Base-by-base conservation (phyloP, 805 yeast species). In the Myxozyma neglecta region DNA sequence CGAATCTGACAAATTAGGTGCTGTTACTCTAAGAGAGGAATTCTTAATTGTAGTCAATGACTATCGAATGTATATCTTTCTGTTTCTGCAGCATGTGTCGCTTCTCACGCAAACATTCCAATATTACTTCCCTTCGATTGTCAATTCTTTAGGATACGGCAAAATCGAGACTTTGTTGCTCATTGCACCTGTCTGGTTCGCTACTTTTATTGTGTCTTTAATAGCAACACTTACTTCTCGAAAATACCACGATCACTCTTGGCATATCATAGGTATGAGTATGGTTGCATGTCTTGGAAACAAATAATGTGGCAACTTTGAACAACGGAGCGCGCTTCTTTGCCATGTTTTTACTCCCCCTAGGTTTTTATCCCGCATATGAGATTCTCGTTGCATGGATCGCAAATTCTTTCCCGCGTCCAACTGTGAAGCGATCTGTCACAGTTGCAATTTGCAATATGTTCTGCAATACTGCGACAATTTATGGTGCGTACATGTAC, bases 161-260 rank as follows among this genome's bases (percentile, higher is more conserved):
- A 76, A 78, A 55, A 77, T 82, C 50, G 76, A 78, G 44, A 80
- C 86, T 5, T 75, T 83, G 60, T 80, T 82, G 67, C 75, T 84
- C 60, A 82, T 86, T 10, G 86, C 83, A 29, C 87, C 87, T n/a
- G 86, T 86, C 14, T 84, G 83, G 70, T 72, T 80, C 56, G 68
- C 82, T 57, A 84, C 86, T 0, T 85, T 82, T 10, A 71, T 80
- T 13, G 72, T 77, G 6, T 81, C 87, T 1, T 82, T 77, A 66
- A 50, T 81, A 7, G 67, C 46, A 40, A 63, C 68, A 9, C 56
- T 57, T 53, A 58, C 65, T 10, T 64, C 69, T 9, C 66, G 67
- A 18, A 35, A 51, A 8, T 53, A 35, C 32, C 50, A 54, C 11
- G 68, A 56, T 46, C 65, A 67, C 13, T 43, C 65, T 6, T 47